A percentile compares a stretch with the other conserved stretches of the same genome.
Conservation (phyloP, 106 monocot species). For the Dendrobium chrysotoxum region DNA sequence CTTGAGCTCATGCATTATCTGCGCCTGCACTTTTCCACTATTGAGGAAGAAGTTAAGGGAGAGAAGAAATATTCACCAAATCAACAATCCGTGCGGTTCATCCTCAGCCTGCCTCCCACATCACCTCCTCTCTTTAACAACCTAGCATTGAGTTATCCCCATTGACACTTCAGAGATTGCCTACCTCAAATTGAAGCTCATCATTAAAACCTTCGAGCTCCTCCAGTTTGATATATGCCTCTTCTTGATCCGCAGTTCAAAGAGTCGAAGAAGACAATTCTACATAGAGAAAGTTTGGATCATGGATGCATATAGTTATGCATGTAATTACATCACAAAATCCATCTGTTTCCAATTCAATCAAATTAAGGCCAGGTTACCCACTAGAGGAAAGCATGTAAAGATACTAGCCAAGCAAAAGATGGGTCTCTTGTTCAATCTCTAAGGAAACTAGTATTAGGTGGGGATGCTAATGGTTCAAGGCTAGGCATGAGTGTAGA, state of each 20-base stretch:
- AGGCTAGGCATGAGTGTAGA: conserved; percentile 81
- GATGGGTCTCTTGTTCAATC: conserved; percentile 57
- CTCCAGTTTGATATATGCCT: conserved; percentile 84
- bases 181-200: conserved; percentile 76
- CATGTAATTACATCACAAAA: conserved; percentile 18
- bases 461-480: conserved; percentile 60
- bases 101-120: no score
- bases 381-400: conserved; percentile 52
- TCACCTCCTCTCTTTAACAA: conserved; percentile 13
- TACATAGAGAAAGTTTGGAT: conserved; percentile 32
- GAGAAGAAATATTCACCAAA: no score
- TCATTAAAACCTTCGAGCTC: conserved; percentile 74
- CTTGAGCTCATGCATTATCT: no score
- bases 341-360: conserved; percentile 58
- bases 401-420: conserved; percentile 26
- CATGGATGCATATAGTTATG: conserved; percentile 10
- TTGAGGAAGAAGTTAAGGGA: no score
- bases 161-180: conserved; percentile 70
- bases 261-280: conserved; percentile 72
- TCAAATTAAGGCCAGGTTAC: conserved; percentile 68
- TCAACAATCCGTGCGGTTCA: no score
- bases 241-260: conserved; percentile 47
- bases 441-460: conserved; percentile 61
- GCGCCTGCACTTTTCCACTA: no score
- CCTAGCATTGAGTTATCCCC: conserved; percentile 53